Evolutionary conservation across 2,329 filamentous ascomycete species (phyloP).

Genomic region (Thielaviopsis populi): DNA sequence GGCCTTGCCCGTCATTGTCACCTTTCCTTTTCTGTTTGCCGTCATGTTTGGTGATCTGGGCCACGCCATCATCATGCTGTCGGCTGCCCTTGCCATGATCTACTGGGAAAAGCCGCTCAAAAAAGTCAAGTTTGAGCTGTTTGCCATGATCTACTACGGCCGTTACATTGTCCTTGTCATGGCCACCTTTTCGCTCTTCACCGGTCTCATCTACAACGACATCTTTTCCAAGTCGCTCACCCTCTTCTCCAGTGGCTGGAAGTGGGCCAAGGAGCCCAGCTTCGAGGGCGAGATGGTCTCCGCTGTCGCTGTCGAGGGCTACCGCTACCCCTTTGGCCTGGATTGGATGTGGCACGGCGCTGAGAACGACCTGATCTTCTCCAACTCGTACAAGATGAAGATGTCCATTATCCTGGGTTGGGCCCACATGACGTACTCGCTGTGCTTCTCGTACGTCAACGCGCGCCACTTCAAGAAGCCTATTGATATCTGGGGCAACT

Average conservation of each 20-base stretch:
- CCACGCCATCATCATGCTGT: constrained; percentile 78
- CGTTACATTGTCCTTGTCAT: constrained; percentile 98
- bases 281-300: constrained; percentile 47
- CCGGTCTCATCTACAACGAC: constrained; percentile 95
- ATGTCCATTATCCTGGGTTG: constrained; percentile 95
- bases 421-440: constrained; percentile 97
- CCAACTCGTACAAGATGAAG: constrained; percentile 99
- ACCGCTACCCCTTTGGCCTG: constrained; percentile 88
- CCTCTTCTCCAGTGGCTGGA: constrained; percentile 79
- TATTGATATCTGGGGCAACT: constrained; percentile 95
- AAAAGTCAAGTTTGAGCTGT: constrained; percentile 85
- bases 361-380: constrained; percentile 89
- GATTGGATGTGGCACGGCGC: constrained; percentile 95
- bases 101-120: constrained; percentile 88
- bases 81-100: constrained; percentile 79
- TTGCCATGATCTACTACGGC: constrained; percentile 97
- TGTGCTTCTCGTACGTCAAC: constrained; percentile 85
- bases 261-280: constrained; percentile 49
- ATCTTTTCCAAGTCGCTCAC: constrained; percentile 88
- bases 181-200: constrained; percentile 94
- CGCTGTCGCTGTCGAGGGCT: constrained; percentile 53
- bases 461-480: constrained; percentile 87
- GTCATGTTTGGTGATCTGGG: constrained; percentile 99
- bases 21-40: constrained; percentile 97
- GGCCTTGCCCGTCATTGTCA: constrained; percentile 85